Evolutionary conservation across 805 yeast genomes (phyloP).

Genomic region (Candida vaughaniae): DNA sequence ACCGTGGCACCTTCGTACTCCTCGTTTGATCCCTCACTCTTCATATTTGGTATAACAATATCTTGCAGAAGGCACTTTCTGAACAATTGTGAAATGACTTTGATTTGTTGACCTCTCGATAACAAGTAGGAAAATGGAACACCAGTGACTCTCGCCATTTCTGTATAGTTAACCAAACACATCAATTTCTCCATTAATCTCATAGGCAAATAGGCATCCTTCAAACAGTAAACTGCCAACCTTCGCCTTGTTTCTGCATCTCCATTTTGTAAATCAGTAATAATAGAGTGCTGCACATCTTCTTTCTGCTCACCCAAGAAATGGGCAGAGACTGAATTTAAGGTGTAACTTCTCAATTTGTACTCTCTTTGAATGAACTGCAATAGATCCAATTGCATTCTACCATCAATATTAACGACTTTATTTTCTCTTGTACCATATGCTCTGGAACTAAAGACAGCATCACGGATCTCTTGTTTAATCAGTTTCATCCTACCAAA

Average conservation of each 20-base stretch:
- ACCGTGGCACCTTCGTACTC: conserved; percentile 99
- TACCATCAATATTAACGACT: conserved; percentile 88
- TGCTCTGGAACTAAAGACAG: conserved; percentile 89
- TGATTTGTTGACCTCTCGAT: conserved; percentile 95
- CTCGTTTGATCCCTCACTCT: conserved; percentile 75
- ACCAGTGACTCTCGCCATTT: conserved; percentile 99
- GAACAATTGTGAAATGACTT: conserved; percentile 92
- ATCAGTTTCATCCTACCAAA: conserved; percentile 74
- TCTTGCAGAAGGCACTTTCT: conserved; percentile 87
- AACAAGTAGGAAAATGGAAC: conserved; percentile 91
- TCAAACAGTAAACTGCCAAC: conserved; percentile 93
- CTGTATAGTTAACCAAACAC: conserved; percentile 96
- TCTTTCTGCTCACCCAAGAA: conserved; percentile 95
- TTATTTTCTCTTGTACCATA: conserved; percentile 95
- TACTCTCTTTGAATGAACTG: conserved; percentile 94
- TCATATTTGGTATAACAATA: conserved; percentile 88
- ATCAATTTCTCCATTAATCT: conserved; percentile 86
- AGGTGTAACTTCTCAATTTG: conserved; percentile 88
- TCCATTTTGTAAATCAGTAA: conserved; percentile 92
- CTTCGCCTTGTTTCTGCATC: conserved; percentile 89
- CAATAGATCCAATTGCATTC: conserved; percentile 89
- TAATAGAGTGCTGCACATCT: conserved; percentile 96
- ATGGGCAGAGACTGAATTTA: conserved; percentile 93
- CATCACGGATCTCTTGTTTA: conserved; percentile 75
- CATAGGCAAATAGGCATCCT: conserved; percentile 91